Evolutionary conservation across 2,329 filamentous ascomycete genomes (phyloP).

Genomic region (Aspergillus oerlinghausenensis): DNA sequence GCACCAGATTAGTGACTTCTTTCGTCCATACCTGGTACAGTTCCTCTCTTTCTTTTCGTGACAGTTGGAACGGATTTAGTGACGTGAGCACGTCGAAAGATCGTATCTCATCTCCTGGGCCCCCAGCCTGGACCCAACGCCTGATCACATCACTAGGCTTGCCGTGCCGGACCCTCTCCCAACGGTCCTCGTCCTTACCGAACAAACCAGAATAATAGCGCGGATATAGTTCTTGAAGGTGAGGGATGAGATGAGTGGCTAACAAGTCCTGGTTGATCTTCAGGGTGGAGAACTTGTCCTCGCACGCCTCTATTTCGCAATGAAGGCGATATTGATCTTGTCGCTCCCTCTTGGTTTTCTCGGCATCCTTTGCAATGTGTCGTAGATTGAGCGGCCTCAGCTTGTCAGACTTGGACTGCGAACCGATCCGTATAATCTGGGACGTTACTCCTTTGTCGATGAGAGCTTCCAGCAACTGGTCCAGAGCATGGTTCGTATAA

Average conservation of each 20-base stretch:
- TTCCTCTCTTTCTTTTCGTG: neutral
- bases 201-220: neutral
- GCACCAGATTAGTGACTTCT: neutral
- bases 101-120: neutral
- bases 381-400: conserved; percentile 49
- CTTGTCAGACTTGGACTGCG: conserved; percentile 50
- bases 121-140: neutral
- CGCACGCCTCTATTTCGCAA: conserved; percentile 9
- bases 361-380: conserved; percentile 22
- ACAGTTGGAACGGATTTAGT: neutral
- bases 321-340: conserved; percentile 8
- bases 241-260: neutral
- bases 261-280: neutral
- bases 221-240: neutral
- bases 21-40: neutral
- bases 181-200: neutral
- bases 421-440: conserved; percentile 59
- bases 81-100: neutral
- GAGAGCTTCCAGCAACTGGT: conserved; percentile 58
- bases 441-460: conserved; percentile 25
- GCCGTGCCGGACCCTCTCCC: neutral
- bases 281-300: conserved; percentile 9
- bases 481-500: conserved; percentile 52
- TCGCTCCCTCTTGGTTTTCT: conserved; percentile 31
- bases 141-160: neutral